Evolutionary conservation across 352 stramenopile species (phyloP), one percentile per base, ranked within the genome.

Genomic region (Hyphochytrium catenoides): DNA sequence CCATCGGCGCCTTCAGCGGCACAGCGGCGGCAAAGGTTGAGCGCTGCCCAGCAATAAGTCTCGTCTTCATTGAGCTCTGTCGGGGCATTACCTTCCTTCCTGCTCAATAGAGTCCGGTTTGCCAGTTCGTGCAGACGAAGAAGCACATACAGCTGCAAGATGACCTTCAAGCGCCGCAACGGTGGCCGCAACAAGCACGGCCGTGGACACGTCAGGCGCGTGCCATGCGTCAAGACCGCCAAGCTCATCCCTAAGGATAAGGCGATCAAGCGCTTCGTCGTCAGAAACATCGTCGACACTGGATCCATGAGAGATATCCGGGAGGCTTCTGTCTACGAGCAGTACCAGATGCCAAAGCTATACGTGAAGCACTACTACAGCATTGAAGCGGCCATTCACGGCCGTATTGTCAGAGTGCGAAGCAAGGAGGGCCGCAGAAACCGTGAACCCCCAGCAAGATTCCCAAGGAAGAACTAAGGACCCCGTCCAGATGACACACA

Each of bases 331-430:
- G 88, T 95, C 40, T 96, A 96, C 72, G 84, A 95, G 62, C 92
- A 93, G 59, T 98, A 98, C 68, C 74, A 84, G 44, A 65, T 98
- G 46, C 91, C 91, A 47, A 98, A 98, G 75, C 85, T 98, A 48
- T 98, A 98, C 77, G 92, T 98, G 56, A 98, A 98, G 85, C 95
- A 97, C 81, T 97, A 96, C 64, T 98, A 98, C 76, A 96, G 86
- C 60, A 84, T 98, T 20, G 88, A 97, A 56, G 88, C 87, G 33
- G 91, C 91, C 39, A 93, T 97, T 43, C 91, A 98, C 73, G 86
- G 96, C 65, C 87, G 91, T 65, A 95, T 98, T 56, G 91, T 98
- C 36, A 84, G 91, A 71, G 90, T 81, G 50, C 81, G 91, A 55
- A 95, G 81, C 51, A 60, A 73, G 17, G 72, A 85, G 49, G 74